Evolutionary conservation across 352 stramenopile species (phyloP).

Genomic region (Globisporangium abappressorium): DNA sequence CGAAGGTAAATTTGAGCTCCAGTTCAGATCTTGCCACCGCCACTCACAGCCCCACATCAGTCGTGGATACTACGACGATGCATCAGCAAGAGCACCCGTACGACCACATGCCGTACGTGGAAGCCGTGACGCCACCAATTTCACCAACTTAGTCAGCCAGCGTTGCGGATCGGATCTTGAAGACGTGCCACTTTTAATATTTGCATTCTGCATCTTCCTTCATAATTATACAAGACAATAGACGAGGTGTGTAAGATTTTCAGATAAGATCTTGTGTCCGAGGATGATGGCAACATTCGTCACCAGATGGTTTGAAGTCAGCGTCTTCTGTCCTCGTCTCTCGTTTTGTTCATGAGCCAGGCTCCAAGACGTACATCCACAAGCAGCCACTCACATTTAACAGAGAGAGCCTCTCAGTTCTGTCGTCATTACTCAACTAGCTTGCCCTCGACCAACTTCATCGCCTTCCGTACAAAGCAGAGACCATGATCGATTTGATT

Average conservation of each 20-base stretch:
- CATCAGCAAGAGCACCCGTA: background rate
- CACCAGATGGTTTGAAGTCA: background rate
- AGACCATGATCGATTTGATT: constrained; percentile 10
- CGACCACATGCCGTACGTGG: background rate
- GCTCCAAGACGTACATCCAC: background rate
- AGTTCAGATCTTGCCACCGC: background rate
- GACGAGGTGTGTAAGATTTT: background rate
- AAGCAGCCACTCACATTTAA: background rate
- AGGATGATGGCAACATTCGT: background rate
- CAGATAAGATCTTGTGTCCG: constrained; percentile 3
- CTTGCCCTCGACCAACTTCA: background rate
- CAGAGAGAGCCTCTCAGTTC: background rate
- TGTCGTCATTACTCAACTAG: background rate
- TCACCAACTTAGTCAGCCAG: constrained; percentile 4
- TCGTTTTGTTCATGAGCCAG: background rate
- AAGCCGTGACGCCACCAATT: constrained; percentile 14
- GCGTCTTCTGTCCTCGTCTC: constrained; percentile 6
- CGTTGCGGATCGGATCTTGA: background rate
- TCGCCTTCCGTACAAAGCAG: background rate
- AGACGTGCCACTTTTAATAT: background rate
- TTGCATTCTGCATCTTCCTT: background rate
- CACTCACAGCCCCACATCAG: background rate
- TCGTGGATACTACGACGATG: background rate
- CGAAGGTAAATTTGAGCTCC: too few relatives aligned
- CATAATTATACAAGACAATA: background rate